Evolutionary conservation across 1,139 yeast genomes (phyloP), one percentile per base, ranked within the genome.

Genomic region (Yamadazyma dendronema): DNA sequence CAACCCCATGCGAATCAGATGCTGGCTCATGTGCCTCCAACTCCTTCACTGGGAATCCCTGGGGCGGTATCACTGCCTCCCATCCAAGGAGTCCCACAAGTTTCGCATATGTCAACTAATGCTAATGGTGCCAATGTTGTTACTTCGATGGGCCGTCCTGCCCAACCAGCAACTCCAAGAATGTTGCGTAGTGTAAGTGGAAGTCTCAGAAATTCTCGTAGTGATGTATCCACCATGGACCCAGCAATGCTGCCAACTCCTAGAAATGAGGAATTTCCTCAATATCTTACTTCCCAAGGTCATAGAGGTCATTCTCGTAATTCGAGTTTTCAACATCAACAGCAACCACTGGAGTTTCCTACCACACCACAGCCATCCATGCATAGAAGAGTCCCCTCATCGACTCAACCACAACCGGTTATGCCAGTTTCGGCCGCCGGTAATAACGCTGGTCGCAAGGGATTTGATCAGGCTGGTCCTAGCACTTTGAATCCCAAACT

Each of bases 161-260:
- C 35, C n/a, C 72, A 63, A 36, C 89, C 88, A 2, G 90, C 90
- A 3, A 82, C 90, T 1, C 85, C 89, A n/a, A 65, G 90, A 50
- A 84, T 84, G 92, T 64, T 84, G 49, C 69, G 88, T 43, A 78
- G 77, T 48, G 73, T 72, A 10, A 67, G 71, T 45, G 68, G 71
- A 28, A 58, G 65, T 32, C 46, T 63, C 40, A 61, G 57, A 36
- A 44, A 34, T 23, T 41, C 48, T 12, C 30, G 45, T 17, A 40
- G 38, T 34, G 52, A 48, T 28, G 32, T 46, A 13, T 13, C 16
- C 6, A 39, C 28, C 30, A 28, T n/a, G 36, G 59, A 38, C 38
- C 22, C 22, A 19, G 49, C 39, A 29, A 57, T 35, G 47, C 51
- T 39, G 22, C 50, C 44, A 12, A 42, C 45, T 25, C 49, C 46